Evolutionary conservation across 495 filamentous ascomycete species (phyloP).

Genomic region (Talaromyces nanjingensis): DNA sequence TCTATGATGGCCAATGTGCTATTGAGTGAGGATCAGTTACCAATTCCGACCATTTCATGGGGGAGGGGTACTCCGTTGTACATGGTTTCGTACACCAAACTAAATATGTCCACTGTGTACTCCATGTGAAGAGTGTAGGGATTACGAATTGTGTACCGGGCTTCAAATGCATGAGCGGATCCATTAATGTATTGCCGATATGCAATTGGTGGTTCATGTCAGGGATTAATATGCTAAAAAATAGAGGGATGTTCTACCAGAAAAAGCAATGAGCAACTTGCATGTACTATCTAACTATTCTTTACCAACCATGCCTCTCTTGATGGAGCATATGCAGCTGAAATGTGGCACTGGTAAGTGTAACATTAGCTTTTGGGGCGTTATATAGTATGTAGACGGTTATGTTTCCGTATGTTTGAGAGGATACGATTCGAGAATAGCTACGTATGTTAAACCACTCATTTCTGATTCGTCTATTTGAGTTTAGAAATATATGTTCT

Average conservation of each 20-base stretch:
- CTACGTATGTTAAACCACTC: too few species aligned
- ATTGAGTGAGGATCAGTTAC: background rate
- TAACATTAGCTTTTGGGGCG: background rate
- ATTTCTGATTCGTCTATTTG: background rate
- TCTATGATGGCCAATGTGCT: background rate
- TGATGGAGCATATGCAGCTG: background rate
- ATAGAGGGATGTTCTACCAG: background rate
- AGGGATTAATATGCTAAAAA: background rate
- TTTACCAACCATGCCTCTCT: background rate
- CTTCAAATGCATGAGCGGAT: background rate
- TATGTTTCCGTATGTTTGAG: background rate
- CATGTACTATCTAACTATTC: background rate
- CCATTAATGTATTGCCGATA: too few species aligned
- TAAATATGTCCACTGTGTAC: background rate
- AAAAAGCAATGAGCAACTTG: background rate
- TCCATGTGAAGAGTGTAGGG: background rate
- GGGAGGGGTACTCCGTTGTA: background rate
- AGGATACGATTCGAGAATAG: background rate
- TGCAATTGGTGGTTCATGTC: background rate
- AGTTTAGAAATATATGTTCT: background rate
- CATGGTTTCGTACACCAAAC: background rate
- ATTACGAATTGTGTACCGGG: background rate
- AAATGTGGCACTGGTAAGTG: background rate
- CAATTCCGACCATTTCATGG: background rate
- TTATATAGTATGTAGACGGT: background rate